A percentile compares a stretch with the other conserved stretches of the same genome.
Evolutionary conservation across 176 grass and related monocot species (phyloP).

Genomic region (Bolboschoenus planiculmis): DNA sequence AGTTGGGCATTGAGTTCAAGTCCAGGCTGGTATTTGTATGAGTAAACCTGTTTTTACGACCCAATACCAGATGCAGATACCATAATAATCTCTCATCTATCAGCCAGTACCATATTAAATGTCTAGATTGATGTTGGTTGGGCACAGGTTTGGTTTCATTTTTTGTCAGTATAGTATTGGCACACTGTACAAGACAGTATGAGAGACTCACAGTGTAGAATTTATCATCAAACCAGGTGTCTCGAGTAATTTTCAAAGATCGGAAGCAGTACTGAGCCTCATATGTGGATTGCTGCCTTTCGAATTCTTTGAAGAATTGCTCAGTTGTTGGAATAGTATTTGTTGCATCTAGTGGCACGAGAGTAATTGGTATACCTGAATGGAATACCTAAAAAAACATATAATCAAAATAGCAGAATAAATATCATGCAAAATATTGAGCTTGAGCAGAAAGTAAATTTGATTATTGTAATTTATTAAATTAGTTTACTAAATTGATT

Average conservation of each 20-base stretch:
- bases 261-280: slow-evolving; percentile 71
- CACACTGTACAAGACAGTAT: not conserved
- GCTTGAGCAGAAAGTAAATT: not conserved
- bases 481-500: not conserved
- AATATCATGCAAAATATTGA: slow-evolving; percentile 31
- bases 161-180: not conserved
- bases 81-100: not conserved
- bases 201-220: slow-evolving; percentile 52
- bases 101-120: not conserved
- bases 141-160: not conserved
- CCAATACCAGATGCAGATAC: not conserved
- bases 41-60: not conserved
- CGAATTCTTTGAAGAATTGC: slow-evolving; percentile 58
- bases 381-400: slow-evolving; percentile 59
- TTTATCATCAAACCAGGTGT: slow-evolving; percentile 61
- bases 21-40: not conserved
- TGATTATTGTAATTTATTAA: not conserved
- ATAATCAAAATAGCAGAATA: slow-evolving; percentile 29
- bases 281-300: slow-evolving; percentile 49
- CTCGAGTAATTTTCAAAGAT: slow-evolving; percentile 67
- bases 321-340: slow-evolving; percentile 77
- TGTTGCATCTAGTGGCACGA: slow-evolving; percentile 86
- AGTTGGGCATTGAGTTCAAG: not conserved
- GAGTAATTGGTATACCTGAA: slow-evolving; percentile 73
- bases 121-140: not conserved